These are phyloP conservation scores for Aspergillus sp. DNA, from an alignment of 2,329 filamentous ascomycete genomes.

Conservation along the genomic window DNA sequence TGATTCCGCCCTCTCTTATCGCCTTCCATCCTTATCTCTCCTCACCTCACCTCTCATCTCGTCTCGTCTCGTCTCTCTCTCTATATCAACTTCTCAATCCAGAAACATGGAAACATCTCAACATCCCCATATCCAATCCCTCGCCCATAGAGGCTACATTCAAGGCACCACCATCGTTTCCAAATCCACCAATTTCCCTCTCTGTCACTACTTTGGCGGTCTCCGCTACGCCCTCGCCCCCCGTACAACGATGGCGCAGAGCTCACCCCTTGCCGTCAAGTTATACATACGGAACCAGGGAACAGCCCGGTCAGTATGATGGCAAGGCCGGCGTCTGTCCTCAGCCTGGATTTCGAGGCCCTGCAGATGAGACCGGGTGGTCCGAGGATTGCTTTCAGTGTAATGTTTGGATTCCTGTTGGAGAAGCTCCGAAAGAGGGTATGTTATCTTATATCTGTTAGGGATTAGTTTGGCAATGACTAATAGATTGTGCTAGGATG, in stretches of 20 bases:
- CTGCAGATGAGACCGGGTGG: slow-evolving; percentile 29
- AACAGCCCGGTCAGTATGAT: slow-evolving; percentile 43
- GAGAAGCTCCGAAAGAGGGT: slow-evolving; percentile 35
- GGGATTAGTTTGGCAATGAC: background rate
- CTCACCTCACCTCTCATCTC: too few relatives aligned
- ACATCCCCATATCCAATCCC: slow-evolving; percentile 17
- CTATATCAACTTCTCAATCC: background rate
- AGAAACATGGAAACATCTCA: slow-evolving; percentile 19
- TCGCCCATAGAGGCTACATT: slow-evolving; percentile 42
- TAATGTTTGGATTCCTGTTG: slow-evolving; percentile 52
- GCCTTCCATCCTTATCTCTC: too few relatives aligned
- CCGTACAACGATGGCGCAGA: slow-evolving; percentile 46
- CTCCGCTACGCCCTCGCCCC: slow-evolving; percentile 53
- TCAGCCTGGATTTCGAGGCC: slow-evolving; percentile 37
- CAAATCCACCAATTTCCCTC: slow-evolving; percentile 20
- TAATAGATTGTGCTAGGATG: slow-evolving; percentile 36
- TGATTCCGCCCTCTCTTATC: too few relatives aligned
- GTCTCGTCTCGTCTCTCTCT: background rate
- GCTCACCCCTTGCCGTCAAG: slow-evolving; percentile 44
- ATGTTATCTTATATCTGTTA: slow-evolving; percentile 17
- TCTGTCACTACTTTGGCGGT: slow-evolving; percentile 52
- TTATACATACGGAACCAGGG: slow-evolving; percentile 48
- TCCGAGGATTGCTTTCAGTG: slow-evolving; percentile 53
- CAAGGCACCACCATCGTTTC: slow-evolving; percentile 45
- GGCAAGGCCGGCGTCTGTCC: slow-evolving; percentile 43